A percentile compares a stretch with the other conserved stretches of the same genome.
These are phyloP conservation scores for Furcasterigmium furcatum DNA, from an alignment of 2,329 filamentous ascomycete species.

Conservation along the genomic window DNA sequence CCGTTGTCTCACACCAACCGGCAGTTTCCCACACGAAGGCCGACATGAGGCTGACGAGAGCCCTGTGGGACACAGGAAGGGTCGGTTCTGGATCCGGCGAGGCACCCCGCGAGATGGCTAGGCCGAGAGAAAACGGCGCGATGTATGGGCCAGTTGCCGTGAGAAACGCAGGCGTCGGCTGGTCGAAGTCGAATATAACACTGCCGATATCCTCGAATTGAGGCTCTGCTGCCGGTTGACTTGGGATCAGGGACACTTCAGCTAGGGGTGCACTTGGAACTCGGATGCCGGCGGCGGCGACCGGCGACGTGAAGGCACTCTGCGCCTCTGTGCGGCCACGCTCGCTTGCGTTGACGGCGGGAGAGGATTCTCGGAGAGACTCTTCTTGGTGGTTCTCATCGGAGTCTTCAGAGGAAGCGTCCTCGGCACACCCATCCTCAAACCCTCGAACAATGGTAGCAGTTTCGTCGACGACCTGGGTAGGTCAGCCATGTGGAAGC, in stretches of 20 bases:
- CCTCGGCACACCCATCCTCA: not conserved
- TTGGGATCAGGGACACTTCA: not conserved
- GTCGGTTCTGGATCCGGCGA: not conserved
- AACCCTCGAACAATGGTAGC: not conserved
- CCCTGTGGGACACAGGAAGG: not conserved
- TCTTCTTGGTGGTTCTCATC: not conserved
- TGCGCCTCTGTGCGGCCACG: too few relatives aligned
- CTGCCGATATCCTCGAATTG: not conserved
- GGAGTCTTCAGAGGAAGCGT: not conserved
- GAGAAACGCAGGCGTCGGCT: not conserved
- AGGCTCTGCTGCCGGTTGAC: not conserved
- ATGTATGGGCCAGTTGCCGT: not conserved
- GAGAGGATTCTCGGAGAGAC: not conserved
- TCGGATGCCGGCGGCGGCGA: not conserved
- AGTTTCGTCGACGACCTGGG: conserved; percentile 4
- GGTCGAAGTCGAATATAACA: not conserved
- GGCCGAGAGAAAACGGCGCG: conserved; percentile 2
- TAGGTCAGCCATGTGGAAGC: too few relatives aligned
- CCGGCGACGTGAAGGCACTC: too few relatives aligned
- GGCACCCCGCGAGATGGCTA: not conserved
- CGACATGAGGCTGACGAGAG: not conserved
- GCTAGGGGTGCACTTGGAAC: not conserved
- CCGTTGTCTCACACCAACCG: conserved; percentile 10
- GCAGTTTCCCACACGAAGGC: conserved; percentile 5
- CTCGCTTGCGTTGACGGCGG: too few relatives aligned